Evolutionary conservation across 768 basidiomycete genomes (phyloP).

Genomic region (Amanita molliuscula): DNA sequence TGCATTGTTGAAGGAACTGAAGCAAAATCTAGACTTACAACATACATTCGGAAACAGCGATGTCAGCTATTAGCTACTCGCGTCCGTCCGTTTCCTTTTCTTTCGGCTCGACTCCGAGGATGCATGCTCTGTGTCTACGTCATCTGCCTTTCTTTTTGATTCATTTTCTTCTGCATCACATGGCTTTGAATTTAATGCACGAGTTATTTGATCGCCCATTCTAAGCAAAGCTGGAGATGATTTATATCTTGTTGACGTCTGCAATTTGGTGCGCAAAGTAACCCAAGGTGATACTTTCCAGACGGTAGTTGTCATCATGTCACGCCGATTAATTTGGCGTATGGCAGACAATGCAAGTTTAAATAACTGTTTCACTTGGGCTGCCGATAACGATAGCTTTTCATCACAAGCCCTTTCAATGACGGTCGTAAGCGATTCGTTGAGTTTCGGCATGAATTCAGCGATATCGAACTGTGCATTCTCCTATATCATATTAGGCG

Average conservation of each 20-base stretch:
- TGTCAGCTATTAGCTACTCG: not conserved
- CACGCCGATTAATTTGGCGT: constrained; percentile 51
- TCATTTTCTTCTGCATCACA: constrained; percentile 9
- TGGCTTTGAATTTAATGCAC: constrained; percentile 10
- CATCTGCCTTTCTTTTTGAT: constrained; percentile 15
- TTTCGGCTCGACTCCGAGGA: constrained; percentile 14
- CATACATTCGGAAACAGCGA: not conserved
- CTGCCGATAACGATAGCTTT: constrained; percentile 34
- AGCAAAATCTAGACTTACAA: constrained; percentile 15
- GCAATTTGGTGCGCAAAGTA: constrained; percentile 33
- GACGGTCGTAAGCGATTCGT: constrained; percentile 35
- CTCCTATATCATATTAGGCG: constrained; percentile 12
- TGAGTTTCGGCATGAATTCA: constrained; percentile 41
- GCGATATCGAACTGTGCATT: constrained; percentile 26
- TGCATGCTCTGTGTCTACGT: not conserved
- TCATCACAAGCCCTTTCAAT: constrained; percentile 40
- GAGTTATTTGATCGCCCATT: constrained; percentile 54
- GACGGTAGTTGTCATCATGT: constrained; percentile 20
- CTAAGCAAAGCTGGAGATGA: constrained; percentile 48
- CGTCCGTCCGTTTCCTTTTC: constrained; percentile 21
- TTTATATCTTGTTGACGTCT: constrained; percentile 48
- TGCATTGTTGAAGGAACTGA: constrained; percentile 13
- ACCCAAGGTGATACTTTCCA: constrained; percentile 62
- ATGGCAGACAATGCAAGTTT: constrained; percentile 57
- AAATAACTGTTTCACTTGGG: constrained; percentile 71